Base-by-base conservation (phyloP, 768 basidiomycete genomes). In the Phanerochaete carnosa region DNA sequence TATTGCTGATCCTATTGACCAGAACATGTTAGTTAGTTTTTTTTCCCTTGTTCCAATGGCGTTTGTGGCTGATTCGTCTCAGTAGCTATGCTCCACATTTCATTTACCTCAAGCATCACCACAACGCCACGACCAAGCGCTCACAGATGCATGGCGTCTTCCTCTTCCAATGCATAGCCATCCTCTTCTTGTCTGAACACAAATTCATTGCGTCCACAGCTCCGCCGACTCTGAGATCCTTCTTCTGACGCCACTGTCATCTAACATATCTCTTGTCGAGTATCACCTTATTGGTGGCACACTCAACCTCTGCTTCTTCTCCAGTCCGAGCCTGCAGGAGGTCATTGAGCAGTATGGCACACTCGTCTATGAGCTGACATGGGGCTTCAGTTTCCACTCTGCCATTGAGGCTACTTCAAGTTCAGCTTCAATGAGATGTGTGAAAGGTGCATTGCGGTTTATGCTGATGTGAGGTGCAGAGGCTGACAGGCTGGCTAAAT, bases 351-450 rank as follows among this genome's bases (percentile, higher is more conserved):
- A 92, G 71, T 89, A 92, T 64, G 83, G 85, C 5, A 79, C 75
- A 35, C 73, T 84, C 22, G 78, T 89, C 28, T 90, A 90, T 3
- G 74, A 82, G 32, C 88, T 90, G 2, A 83, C 82, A 37, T 92
- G 89, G 87, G 84, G 83, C 3, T 89, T 92, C 67, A 90, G 90
- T 4, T 90, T 90, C 76, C 90, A 93, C 61, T 90, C 16, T 88
- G 87, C 75, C 79, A 80, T 60, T 85, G 80, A 80, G 83, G 83
- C 2, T 84, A 82, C 61, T 57, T 67, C n/a, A n/a, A n/a, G n/a
- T n/a, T n/a, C 32, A 75, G 83, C 64, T 66, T 90, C 22, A 80
- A 76, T 56, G 85, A 88, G 64, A 85, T 84, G 5, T 76, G 76
- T 30, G 78, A 80, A 94, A 82, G 83, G 85, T 85, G 26, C 47